phyloP scores from a whole-genome alignment of 805 yeast species.

The Kodamaea jinghongensis region DNA sequence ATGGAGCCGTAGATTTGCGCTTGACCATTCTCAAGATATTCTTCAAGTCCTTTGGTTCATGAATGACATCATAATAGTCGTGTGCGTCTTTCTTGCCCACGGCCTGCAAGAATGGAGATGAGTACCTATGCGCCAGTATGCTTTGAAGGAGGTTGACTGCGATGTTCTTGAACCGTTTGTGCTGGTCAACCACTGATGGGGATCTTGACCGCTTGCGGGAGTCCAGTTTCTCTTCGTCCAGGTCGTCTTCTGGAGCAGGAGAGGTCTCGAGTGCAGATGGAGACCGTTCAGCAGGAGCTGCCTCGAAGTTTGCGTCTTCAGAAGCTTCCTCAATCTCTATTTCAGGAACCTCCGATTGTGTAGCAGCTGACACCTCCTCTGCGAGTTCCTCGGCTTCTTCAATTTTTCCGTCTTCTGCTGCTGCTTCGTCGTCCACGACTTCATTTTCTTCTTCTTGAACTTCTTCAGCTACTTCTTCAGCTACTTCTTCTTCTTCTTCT shows the following conservation, averaged over 20 bases:
- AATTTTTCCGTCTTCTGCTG: constrained; percentile 8
- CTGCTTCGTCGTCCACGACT: too few species aligned
- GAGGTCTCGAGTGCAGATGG: constrained; percentile 6
- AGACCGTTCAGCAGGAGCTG: background rate
- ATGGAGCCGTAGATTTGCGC: constrained; percentile 31
- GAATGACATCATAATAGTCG: constrained; percentile 57
- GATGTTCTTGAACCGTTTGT: constrained; percentile 58
- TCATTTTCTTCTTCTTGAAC: constrained; percentile 7
- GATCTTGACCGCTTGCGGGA: constrained; percentile 16
- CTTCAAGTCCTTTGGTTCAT: constrained; percentile 67
- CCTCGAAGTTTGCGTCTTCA: background rate
- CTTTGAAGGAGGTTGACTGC: constrained; percentile 62
- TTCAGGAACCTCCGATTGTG: background rate
- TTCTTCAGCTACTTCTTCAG: constrained; percentile 11
- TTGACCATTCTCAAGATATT: constrained; percentile 57
- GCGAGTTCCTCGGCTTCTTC: background rate
- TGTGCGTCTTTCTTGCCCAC: constrained; percentile 69
- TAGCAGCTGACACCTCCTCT: background rate
- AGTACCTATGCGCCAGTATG: constrained; percentile 66
- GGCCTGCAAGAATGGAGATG: constrained; percentile 71
- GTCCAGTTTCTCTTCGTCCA: constrained; percentile 4
- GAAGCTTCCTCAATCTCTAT: constrained; percentile 7
- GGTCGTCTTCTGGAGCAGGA: background rate
- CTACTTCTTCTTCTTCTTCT: constrained; percentile 10
- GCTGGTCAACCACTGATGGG: constrained; percentile 20